Evolutionary conservation across 2,329 filamentous ascomycete species (phyloP).

Genomic region (Colletotrichum cordylinicola): DNA sequence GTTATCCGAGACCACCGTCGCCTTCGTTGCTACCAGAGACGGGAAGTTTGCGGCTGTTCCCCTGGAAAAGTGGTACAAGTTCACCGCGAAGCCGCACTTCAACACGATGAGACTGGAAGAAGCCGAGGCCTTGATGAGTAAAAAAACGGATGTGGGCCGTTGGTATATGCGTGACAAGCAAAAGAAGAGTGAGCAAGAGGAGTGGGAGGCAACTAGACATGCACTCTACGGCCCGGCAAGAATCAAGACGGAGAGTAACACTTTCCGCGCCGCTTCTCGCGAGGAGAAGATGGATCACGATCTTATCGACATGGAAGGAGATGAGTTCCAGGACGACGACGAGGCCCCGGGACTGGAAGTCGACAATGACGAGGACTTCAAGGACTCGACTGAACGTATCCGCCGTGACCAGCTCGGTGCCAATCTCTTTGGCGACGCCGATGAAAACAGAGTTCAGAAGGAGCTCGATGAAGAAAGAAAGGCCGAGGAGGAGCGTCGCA

Average conservation of each 20-base stretch:
- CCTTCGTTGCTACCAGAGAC: slow-evolving; percentile 71
- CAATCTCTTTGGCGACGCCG: slow-evolving; percentile 77
- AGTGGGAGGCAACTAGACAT: slow-evolving; percentile 64
- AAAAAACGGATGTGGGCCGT: slow-evolving; percentile 76
- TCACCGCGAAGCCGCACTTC: slow-evolving; percentile 81
- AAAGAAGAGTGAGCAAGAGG: slow-evolving; percentile 59
- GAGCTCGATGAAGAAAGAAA: slow-evolving; percentile 74
- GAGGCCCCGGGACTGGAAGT: slow-evolving; percentile 77
- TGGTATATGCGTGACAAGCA: slow-evolving; percentile 80
- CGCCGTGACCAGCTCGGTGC: slow-evolving; percentile 85
- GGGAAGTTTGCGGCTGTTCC: slow-evolving; percentile 84
- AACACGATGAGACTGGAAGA: slow-evolving; percentile 81
- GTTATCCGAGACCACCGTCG: slow-evolving; percentile 83
- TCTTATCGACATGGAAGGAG: slow-evolving; percentile 70
- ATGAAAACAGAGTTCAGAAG: slow-evolving; percentile 75
- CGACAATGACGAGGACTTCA: slow-evolving; percentile 82
- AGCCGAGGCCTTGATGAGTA: slow-evolving; percentile 82
- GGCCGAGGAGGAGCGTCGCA: slow-evolving; percentile 72
- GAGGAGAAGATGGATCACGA: slow-evolving; percentile 74
- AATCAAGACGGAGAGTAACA: slow-evolving; percentile 74
- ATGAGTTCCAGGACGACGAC: slow-evolving; percentile 88
- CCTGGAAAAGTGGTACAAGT: slow-evolving; percentile 94
- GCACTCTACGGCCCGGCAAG: slow-evolving; percentile 58
- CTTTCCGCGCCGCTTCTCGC: slow-evolving; percentile 64
- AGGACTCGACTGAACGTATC: slow-evolving; percentile 74